phyloP scores from a whole-genome alignment of 2,329 filamentous ascomycete species.

The Nigrospora osmanthi region DNA sequence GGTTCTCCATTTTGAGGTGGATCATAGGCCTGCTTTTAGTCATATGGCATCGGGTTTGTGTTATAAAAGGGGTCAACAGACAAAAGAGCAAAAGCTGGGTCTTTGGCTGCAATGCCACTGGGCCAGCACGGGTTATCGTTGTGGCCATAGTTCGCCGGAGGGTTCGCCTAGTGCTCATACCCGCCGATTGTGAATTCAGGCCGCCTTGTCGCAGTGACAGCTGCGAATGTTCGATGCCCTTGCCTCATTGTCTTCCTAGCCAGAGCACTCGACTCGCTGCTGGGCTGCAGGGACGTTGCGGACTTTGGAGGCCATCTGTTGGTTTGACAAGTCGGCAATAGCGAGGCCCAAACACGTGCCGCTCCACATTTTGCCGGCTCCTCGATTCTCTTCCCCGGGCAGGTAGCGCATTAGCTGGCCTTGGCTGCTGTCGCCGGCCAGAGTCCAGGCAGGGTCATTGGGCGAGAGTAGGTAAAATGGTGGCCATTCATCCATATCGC shows the following conservation, averaged over 20 bases:
- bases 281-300: not conserved
- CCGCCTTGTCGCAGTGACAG: conserved; percentile 1
- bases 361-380: conserved; percentile 6
- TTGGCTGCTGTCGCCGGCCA: not conserved
- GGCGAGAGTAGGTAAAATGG: not conserved
- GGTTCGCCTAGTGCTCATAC: not conserved
- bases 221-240: not conserved
- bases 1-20: too few species aligned
- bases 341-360: conserved; percentile 2
- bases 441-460: not conserved
- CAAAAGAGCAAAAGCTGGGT: conserved; percentile 13
- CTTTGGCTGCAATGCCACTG: conserved; percentile 5
- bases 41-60: not conserved
- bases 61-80: conserved; percentile 10
- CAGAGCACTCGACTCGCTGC: not conserved
- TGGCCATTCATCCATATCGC: conserved; percentile 1
- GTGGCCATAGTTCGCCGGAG: conserved; percentile 8
- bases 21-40: not conserved
- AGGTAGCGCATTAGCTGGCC: conserved; percentile 6
- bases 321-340: conserved; percentile 1
- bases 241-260: not conserved
- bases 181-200: conserved; percentile 5
- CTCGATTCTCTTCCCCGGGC: conserved; percentile 4
- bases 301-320: not conserved
- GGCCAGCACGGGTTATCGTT: conserved; percentile 14